Evolutionary conservation across 179 eudicot species (phyloP), one percentile per base, ranked within the genome.

Genomic region (Silene noctiflora): DNA sequence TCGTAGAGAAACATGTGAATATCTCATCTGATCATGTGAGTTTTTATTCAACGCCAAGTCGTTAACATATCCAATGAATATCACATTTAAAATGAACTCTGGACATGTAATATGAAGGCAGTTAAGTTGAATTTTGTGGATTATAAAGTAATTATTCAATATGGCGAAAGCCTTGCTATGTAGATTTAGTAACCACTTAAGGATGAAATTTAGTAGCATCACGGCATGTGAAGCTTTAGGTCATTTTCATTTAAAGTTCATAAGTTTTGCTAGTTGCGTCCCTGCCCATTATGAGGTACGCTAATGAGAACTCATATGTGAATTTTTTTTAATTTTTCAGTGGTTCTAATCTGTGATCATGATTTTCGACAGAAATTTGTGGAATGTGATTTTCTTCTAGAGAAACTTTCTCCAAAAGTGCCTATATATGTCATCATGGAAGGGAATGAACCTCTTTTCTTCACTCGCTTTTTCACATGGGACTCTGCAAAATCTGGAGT

Each of bases 381-480:
- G 78, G 94, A 93, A 82, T 81, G 79, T 22, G 98, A 96, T 84
- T 82, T 87, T 84, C 94, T 93, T 73, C 76, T 85, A 7, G 92
- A 93, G 83, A 91, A 90, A 70, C 75, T 89, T 72, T 93, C 97
- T 62, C 81, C 56, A 73, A 77, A 89, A 82, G 85, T 93, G 84
- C 94, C 98, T 55, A 76, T 93, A 67, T 96, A 85, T 66, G 77
- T 91, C 61, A 83, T 93, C 77, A 89, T 76, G 84, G 99, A 93
- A 87, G 99, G 94, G 62, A 88, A 86, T 65, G 99, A 96, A 75
- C 98, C 99, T n/a, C 83, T 86, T 42, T 91, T 93, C 81, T 96
- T 93, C 83, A 96, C 96, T 71, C 98, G 94, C 79, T 93, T 91
- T 83, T 95, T 93, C 81, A 71, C 86, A 61, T 96, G 99, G 99